Percentiles rank a stretch among this genome's conserved stretches.
These are phyloP conservation scores for Rhodamnia argentea DNA, from an alignment of 345 rosid species.

Conservation along the genomic window DNA sequence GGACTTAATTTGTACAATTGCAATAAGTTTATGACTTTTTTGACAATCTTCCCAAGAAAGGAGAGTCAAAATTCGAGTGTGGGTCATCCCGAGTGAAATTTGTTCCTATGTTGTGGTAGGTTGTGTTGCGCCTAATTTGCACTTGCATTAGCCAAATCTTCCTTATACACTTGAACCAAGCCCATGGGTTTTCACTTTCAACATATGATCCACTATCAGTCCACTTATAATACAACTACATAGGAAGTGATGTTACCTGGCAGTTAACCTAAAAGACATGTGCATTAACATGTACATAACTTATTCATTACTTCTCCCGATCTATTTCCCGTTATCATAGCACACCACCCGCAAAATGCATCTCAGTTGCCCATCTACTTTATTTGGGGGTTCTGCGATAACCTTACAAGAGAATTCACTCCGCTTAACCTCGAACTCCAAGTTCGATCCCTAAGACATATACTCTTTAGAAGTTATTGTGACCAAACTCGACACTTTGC, in stretches of 20 bases:
- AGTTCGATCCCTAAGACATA: background rate
- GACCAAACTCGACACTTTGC: background rate
- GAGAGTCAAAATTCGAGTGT: background rate
- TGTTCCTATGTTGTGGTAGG: background rate
- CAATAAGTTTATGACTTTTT: background rate
- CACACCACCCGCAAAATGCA: background rate
- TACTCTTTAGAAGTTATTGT: too few relatives aligned
- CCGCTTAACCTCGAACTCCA: background rate
- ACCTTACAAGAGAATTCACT: background rate
- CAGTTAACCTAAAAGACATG: background rate
- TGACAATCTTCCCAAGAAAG: background rate
- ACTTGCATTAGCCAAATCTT: background rate
- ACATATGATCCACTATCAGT: background rate
- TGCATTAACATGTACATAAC: background rate
- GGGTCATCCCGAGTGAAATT: background rate
- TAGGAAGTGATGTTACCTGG: background rate
- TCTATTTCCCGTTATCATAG: background rate
- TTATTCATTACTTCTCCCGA: background rate
- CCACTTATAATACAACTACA: background rate
- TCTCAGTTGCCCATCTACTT: background rate
- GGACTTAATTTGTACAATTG: background rate
- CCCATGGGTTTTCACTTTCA: background rate
- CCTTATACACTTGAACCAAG: background rate
- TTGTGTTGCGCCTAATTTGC: background rate
- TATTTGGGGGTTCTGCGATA: background rate